Percentiles rank a stretch among this genome's conserved stretches.
These are phyloP conservation scores for Candida tropicalis DNA, from an alignment of 1,139 yeast genomes.

Conservation along the genomic window DNA sequence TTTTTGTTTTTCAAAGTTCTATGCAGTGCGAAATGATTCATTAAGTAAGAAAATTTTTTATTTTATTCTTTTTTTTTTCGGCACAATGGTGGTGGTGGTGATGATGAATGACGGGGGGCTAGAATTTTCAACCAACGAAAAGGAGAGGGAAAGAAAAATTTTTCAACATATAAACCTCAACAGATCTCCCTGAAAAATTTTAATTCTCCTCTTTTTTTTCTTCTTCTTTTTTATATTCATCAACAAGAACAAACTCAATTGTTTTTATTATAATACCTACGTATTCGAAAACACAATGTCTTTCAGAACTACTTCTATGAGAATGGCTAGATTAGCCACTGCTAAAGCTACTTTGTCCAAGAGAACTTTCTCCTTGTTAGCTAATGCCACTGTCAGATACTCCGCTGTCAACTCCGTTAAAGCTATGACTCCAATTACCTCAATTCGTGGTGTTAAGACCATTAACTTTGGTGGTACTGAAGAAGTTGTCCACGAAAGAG, in stretches of 20 bases:
- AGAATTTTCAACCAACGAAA: neutral
- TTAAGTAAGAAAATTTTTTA: neutral
- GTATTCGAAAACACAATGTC: slow-evolving; percentile 41
- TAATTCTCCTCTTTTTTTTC: slow-evolving; percentile 1
- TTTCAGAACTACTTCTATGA: slow-evolving; percentile 62
- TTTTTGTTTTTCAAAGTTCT: too few relatives aligned
- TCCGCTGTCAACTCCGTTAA: slow-evolving; percentile 35
- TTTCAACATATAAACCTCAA: slow-evolving; percentile 14
- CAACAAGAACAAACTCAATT: neutral
- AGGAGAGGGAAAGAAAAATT: slow-evolving; percentile 2
- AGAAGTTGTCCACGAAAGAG: slow-evolving; percentile 96
- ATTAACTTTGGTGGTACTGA: slow-evolving; percentile 96
- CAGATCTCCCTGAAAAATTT: slow-evolving; percentile 8
- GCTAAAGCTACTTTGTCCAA: slow-evolving; percentile 54
- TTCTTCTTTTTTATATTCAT: slow-evolving; percentile 1
- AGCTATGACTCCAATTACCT: slow-evolving; percentile 34
- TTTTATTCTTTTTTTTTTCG: neutral
- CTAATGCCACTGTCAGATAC: slow-evolving; percentile 49
- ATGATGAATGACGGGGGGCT: neutral
- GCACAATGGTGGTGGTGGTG: neutral
- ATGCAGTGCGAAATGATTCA: slow-evolving; percentile 12
- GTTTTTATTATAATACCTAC: neutral
- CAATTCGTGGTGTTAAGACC: slow-evolving; percentile 87
- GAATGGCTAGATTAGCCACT: slow-evolving; percentile 64
- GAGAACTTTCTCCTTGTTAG: slow-evolving; percentile 69